Evolutionary conservation across 345 rosid species (phyloP), one percentile per base, ranked within the genome.

Genomic region (Anastatica hierochuntica): DNA sequence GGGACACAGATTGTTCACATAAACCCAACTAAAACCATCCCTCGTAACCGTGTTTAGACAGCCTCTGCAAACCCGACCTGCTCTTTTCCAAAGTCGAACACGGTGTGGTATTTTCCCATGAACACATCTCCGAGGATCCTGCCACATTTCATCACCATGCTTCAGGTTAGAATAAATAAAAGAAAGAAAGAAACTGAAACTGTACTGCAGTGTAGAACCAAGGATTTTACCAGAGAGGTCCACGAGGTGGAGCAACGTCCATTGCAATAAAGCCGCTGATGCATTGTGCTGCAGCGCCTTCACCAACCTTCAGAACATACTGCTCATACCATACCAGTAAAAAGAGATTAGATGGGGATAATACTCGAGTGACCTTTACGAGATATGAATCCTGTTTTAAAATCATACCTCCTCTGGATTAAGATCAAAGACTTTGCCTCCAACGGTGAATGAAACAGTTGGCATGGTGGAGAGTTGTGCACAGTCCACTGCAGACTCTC

Each of bases 101-200:
- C 83, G 0, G 96, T 92, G 72, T 92, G 98, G 77, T 74, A 86
- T 35, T 72, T 84, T 10, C 97, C 96, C 94, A 86, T 90, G 80
- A 86, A 90, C 41, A 84, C 62, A 60, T 90, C 97, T 49, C 97
- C 97, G 71, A 90, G 10, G 57, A 90, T 90, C 97, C 96, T 88
- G 79, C 63, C 74, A 52, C 20, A 52, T 21, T 60, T 59, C 4
- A 37, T 13, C 27, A 53, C 45, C 50, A 20, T 37, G 13, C 9
- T 51, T 30, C 1, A 0, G 30, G 12, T 53, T 39, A 67, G 46
- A 15, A 9, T 43, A 10, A 21, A 17, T n/a, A 21, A 41, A 26
- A 12, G 19, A 37, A 2, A 50, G 7, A 38, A 1, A 58, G 20
- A n/a, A 6, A 50, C 2, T 2, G 21, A 33, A 33, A 33, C 3